These are phyloP conservation scores for Talaromyces amestolkiae DNA, from an alignment of 2,329 filamentous ascomycete genomes.

Conservation along the genomic window DNA sequence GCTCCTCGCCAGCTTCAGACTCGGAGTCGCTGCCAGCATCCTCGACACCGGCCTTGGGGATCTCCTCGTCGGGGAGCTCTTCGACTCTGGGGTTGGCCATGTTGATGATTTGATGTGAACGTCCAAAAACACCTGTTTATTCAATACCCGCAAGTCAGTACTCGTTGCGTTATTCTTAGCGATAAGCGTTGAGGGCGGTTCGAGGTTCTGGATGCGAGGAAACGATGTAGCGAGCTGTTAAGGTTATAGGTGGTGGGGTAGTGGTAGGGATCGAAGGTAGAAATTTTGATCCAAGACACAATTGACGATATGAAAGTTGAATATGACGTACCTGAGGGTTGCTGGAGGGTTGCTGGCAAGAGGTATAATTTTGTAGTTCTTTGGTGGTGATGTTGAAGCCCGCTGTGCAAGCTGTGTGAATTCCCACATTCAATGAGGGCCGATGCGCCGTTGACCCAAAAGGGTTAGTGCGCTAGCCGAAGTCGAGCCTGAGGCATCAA, in stretches of 20 bases:
- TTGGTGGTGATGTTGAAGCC: slow-evolving; percentile 33
- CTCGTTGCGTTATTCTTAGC: slow-evolving; percentile 11
- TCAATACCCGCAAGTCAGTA: neutral
- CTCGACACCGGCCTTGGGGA: slow-evolving; percentile 80
- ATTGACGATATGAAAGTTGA: slow-evolving; percentile 17
- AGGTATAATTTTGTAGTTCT: slow-evolving; percentile 38
- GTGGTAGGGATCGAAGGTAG: neutral
- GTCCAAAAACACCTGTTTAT: neutral
- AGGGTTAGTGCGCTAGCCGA: slow-evolving; percentile 38
- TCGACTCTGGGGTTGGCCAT: slow-evolving; percentile 99
- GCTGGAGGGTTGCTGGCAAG: slow-evolving; percentile 36
- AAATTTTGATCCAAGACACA: slow-evolving; percentile 1
- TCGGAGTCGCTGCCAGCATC: slow-evolving; percentile 56
- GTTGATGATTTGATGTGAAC: slow-evolving; percentile 36
- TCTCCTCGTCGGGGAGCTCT: slow-evolving; percentile 86
- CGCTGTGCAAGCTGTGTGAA: slow-evolving; percentile 37
- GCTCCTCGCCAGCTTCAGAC: slow-evolving; percentile 55
- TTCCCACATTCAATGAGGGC: slow-evolving; percentile 21
- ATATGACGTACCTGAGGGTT: slow-evolving; percentile 36
- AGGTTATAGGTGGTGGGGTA: neutral
- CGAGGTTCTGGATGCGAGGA: neutral
- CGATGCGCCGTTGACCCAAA: slow-evolving; percentile 38
- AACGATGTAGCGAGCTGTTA: neutral
- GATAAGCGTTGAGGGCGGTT: neutral
- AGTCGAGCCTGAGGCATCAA: slow-evolving; percentile 26